A percentile compares a stretch with the other conserved stretches of the same genome.
phyloP scores from a whole-genome alignment of 371 early-diverging fungal genomes.

The Mucor plumbeus region DNA sequence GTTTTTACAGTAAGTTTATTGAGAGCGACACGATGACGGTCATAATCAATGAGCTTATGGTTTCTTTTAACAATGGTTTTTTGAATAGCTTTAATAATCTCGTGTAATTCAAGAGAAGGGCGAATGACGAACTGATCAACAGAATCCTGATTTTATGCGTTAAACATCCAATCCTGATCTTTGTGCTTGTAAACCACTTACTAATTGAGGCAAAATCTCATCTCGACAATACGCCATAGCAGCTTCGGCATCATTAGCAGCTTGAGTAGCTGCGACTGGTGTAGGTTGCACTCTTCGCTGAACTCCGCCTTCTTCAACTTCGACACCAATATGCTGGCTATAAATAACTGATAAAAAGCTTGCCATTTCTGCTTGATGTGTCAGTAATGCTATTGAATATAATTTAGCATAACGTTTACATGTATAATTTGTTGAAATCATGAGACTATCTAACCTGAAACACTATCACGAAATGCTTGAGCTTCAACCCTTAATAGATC shows the following conservation, averaged over 20 bases:
- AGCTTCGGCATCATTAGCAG: slow-evolving; percentile 67
- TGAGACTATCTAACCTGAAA: slow-evolving; percentile 50
- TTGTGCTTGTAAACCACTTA: slow-evolving; percentile 25
- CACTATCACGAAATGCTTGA: slow-evolving; percentile 74
- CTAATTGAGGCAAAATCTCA: slow-evolving; percentile 71
- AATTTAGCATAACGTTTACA: not conserved
- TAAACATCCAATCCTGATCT: not conserved
- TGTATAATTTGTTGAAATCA: not conserved
- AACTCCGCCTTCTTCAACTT: slow-evolving; percentile 42
- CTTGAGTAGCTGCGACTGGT: slow-evolving; percentile 63
- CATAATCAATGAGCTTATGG: slow-evolving; percentile 84
- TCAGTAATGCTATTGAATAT: slow-evolving; percentile 60
- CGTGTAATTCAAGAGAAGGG: slow-evolving; percentile 66
- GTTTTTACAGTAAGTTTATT: slow-evolving; percentile 67
- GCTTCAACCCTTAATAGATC: slow-evolving; percentile 69
- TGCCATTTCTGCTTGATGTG: slow-evolving; percentile 76
- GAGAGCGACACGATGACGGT: slow-evolving; percentile 68
- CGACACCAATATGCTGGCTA: slow-evolving; percentile 36
- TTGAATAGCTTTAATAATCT: slow-evolving; percentile 65
- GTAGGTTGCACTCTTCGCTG: slow-evolving; percentile 54
- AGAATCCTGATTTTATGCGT: slow-evolving; percentile 49
- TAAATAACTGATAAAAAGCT: slow-evolving; percentile 67
- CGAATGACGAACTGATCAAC: slow-evolving; percentile 71
- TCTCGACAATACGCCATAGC: slow-evolving; percentile 68
- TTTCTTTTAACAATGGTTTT: slow-evolving; percentile 75